Evolutionary conservation across 352 stramenopile genomes (phyloP).

Genomic region (Phytophthora cryptogea): DNA sequence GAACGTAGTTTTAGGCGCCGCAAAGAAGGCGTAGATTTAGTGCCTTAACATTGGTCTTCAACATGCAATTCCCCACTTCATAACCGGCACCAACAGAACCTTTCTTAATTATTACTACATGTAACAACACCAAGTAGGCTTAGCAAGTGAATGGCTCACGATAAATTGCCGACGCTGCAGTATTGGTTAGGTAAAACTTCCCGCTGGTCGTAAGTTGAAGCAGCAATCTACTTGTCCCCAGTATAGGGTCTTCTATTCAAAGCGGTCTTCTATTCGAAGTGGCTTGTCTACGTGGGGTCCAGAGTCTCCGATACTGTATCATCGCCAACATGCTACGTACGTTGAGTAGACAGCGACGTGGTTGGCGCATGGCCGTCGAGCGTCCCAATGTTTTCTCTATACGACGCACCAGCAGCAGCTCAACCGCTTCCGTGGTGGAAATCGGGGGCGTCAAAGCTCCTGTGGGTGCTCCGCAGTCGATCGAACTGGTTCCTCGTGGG

Average conservation of each 20-base stretch:
- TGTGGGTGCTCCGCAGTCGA: constrained; percentile 32
- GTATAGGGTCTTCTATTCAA: constrained; percentile 9
- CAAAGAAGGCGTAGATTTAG: no score
- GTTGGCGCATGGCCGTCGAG: constrained; percentile 7
- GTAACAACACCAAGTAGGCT: no score
- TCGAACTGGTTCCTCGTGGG: constrained; percentile 60
- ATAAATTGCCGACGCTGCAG: no score
- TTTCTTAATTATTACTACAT: no score
- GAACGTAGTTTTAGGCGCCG: no score
- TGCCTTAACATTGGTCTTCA: no score
- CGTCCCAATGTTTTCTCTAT: constrained; percentile 15
- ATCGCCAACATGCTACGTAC: constrained; percentile 13
- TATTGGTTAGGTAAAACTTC: not conserved
- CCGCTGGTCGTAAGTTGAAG: constrained; percentile 2
- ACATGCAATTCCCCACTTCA: no score
- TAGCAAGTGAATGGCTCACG: no score
- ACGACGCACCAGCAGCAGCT: constrained; percentile 1
- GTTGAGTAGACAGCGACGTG: constrained; percentile 6
- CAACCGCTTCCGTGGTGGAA: constrained; percentile 43
- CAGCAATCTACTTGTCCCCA: not conserved
- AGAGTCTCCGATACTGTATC: not conserved
- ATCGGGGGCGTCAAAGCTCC: constrained; percentile 59
- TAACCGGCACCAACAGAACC: no score
- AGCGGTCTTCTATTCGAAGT: constrained; percentile 11
- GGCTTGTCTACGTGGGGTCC: not conserved